Evolutionary conservation across 176 grass and related monocot genomes (phyloP).

Genomic region (Pontederia paniculata): DNA sequence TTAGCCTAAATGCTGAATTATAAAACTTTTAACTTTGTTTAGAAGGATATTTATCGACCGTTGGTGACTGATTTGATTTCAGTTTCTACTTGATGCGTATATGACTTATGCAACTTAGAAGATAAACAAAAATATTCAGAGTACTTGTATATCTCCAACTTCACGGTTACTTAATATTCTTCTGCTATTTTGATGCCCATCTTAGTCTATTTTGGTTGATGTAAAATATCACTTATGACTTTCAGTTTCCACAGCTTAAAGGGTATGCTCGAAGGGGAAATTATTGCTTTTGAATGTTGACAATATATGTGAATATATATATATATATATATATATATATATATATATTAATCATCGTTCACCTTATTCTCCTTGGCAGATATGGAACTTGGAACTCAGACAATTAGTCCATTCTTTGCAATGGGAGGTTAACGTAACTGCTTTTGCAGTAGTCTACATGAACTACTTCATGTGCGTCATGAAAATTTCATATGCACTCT

Average conservation of each 20-base stretch:
- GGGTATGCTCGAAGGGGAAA: neutral
- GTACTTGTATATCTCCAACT: too few relatives aligned
- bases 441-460: conserved; percentile 69
- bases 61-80: too few relatives aligned
- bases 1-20: too few relatives aligned
- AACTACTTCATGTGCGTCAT: conserved; percentile 69
- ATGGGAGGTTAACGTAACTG: conserved; percentile 80
- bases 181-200: too few relatives aligned
- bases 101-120: too few relatives aligned
- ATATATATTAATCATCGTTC: neutral
- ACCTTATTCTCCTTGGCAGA: conserved; percentile 30
- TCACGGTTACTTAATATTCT: too few relatives aligned
- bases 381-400: conserved; percentile 94
- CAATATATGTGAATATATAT: neutral
- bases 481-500: conserved; percentile 6
- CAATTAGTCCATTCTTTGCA: conserved; percentile 56
- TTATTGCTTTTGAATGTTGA: neutral
- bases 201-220: too few relatives aligned
- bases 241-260: neutral
- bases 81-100: too few relatives aligned
- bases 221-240: too few relatives aligned
- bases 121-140: too few relatives aligned
- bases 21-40: too few relatives aligned
- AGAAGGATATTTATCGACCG: too few relatives aligned
- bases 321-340: neutral